These are phyloP conservation scores for Alternaria ethzedia DNA, from an alignment of 2,329 filamentous ascomycete species.

Conservation along the genomic window DNA sequence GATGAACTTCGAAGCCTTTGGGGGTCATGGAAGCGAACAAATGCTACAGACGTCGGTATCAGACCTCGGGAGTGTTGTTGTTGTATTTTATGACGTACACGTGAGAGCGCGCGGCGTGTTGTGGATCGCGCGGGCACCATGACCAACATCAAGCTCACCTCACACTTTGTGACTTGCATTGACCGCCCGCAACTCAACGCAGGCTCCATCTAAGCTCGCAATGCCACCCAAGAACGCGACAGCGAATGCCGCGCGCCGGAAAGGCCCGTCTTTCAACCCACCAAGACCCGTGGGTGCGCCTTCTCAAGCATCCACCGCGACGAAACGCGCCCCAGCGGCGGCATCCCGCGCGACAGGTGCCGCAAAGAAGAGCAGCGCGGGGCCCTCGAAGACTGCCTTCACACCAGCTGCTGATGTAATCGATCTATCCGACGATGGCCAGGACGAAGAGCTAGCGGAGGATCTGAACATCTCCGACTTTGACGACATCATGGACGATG, in stretches of 20 bases:
- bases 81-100: slow-evolving; percentile 5
- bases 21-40: background rate
- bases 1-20: background rate
- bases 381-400: slow-evolving; percentile 25
- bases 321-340: slow-evolving; percentile 28
- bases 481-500: slow-evolving; percentile 41
- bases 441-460: slow-evolving; percentile 27
- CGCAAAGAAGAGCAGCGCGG: slow-evolving; percentile 26
- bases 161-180: background rate
- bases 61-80: background rate
- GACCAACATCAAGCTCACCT: background rate
- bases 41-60: background rate
- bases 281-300: slow-evolving; percentile 42
- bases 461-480: slow-evolving; percentile 34
- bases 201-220: background rate
- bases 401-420: slow-evolving; percentile 36
- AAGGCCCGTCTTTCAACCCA: slow-evolving; percentile 47
- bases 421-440: slow-evolving; percentile 37
- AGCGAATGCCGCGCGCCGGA: slow-evolving; percentile 30
- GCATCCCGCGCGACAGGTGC: slow-evolving; percentile 3
- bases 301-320: slow-evolving; percentile 24
- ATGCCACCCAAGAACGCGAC: slow-evolving; percentile 38
- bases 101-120: slow-evolving; percentile 14
- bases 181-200: background rate
- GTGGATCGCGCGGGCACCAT: background rate